Percentiles rank a stretch among this genome's conserved stretches.
Conservation (phyloP, 805 yeast genomes). For the Pichia exigua region DNA sequence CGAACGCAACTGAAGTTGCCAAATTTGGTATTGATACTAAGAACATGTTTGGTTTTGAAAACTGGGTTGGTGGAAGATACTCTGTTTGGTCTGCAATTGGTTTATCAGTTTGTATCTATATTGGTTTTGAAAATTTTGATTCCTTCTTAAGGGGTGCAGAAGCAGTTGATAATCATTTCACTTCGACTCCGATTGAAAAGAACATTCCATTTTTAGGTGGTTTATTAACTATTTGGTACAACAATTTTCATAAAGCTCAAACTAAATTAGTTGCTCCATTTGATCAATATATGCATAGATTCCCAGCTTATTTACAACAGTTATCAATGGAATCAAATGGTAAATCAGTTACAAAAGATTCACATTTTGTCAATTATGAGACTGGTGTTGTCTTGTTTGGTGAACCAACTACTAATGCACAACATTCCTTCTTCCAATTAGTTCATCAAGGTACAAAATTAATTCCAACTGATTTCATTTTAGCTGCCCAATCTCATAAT, state of each 20-base stretch:
- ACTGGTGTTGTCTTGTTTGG: constrained; percentile 95
- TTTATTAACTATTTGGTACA: constrained; percentile 93
- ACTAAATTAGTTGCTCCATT: constrained; percentile 98
- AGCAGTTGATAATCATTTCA: constrained; percentile 90
- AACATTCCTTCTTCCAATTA: constrained; percentile 98
- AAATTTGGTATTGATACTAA: constrained; percentile 95
- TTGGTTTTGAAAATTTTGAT: constrained; percentile 92
- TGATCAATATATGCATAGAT: constrained; percentile 97
- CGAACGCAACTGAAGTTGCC: constrained; percentile 84
- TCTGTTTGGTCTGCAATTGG: constrained; percentile 99
- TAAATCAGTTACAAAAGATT: constrained; percentile 91
- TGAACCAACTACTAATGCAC: constrained; percentile 98
- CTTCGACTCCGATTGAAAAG: constrained; percentile 72
- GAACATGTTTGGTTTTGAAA: constrained; percentile 97
- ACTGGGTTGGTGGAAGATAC: constrained; percentile 99
- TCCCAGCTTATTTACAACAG: constrained; percentile 99
- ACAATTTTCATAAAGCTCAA: constrained; percentile 96
- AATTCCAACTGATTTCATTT: constrained; percentile 93
- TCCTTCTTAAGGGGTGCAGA: constrained; percentile 94
- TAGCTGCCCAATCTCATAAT: constrained; percentile 97
- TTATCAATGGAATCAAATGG: constrained; percentile 99
- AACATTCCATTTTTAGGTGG: constrained; percentile 95
- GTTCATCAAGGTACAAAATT: constrained; percentile 98
- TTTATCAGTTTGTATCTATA: constrained; percentile 85
- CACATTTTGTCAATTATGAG: constrained; percentile 85